phyloP scores from a whole-genome alignment of 2,329 filamentous ascomycete genomes.

The Aspergillus sclerotialis region DNA sequence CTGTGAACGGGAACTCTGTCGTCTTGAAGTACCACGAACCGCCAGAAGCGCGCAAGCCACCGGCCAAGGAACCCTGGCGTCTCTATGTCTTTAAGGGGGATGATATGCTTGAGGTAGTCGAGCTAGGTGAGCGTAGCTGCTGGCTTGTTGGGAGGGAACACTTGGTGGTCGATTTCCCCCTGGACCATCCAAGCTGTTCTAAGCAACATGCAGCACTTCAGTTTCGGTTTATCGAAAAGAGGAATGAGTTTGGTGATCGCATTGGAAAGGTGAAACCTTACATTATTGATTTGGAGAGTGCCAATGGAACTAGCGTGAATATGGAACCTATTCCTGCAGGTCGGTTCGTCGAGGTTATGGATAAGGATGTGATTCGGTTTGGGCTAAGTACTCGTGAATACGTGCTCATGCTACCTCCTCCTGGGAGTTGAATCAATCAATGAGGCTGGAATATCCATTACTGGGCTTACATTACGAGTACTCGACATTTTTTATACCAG shows the following conservation, averaged over 20 bases:
- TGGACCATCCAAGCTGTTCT: slow-evolving; percentile 87
- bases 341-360: slow-evolving; percentile 76
- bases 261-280: slow-evolving; percentile 76
- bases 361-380: slow-evolving; percentile 85
- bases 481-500: too few species aligned
- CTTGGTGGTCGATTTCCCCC: slow-evolving; percentile 70
- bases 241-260: slow-evolving; percentile 80
- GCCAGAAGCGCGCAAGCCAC: slow-evolving; percentile 80
- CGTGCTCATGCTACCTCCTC: slow-evolving; percentile 73
- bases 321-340: slow-evolving; percentile 64
- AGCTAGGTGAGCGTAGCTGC: slow-evolving; percentile 69
- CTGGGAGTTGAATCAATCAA: slow-evolving; percentile 11
- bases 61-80: slow-evolving; percentile 72
- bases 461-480: too few species aligned
- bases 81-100: slow-evolving; percentile 86
- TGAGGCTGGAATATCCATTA: not conserved
- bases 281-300: slow-evolving; percentile 86
- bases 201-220: slow-evolving; percentile 95
- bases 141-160: slow-evolving; percentile 84
- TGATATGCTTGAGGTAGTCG: slow-evolving; percentile 74
- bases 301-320: slow-evolving; percentile 83
- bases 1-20: slow-evolving; percentile 54
- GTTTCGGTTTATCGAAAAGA: slow-evolving; percentile 76
- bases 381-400: slow-evolving; percentile 87
- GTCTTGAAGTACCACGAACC: slow-evolving; percentile 96